Conservation (phyloP, 2,329 filamentous ascomycete genomes). For the Dactylonectria macrodidyma region DNA sequence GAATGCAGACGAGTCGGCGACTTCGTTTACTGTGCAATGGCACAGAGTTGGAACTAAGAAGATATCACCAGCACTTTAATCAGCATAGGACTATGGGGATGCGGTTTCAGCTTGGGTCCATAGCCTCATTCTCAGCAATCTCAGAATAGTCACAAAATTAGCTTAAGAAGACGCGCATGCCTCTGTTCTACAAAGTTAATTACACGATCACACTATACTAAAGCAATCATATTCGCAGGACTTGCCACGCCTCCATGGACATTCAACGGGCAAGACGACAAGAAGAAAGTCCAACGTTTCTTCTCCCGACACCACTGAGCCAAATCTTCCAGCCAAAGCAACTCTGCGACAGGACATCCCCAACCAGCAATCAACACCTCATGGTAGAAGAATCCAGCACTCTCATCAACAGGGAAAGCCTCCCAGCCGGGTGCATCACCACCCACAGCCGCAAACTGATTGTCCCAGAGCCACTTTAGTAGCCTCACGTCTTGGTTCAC, state of each 20-base stretch:
- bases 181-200: too few species aligned
- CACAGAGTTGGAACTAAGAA: conserved; percentile 5
- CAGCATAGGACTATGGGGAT: background rate
- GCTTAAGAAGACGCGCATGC: background rate
- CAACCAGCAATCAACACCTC: conserved; percentile 28
- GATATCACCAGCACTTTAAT: conserved; percentile 3
- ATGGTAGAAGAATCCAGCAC: conserved; percentile 21
- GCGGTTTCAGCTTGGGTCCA: background rate
- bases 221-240: conserved; percentile 29
- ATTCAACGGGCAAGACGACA: conserved; percentile 26
- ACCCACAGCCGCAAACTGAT: conserved; percentile 23
- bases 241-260: conserved; percentile 24
- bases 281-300: conserved; percentile 26
- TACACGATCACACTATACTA: conserved; percentile 1
- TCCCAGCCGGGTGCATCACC: conserved; percentile 25
- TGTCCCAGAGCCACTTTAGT: conserved; percentile 27
- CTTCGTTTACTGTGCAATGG: background rate
- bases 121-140: background rate
- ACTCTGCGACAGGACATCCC: conserved; percentile 23
- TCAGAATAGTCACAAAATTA: background rate
- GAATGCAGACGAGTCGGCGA: background rate
- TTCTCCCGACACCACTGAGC: conserved; percentile 4
- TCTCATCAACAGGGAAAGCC: conserved; percentile 14
- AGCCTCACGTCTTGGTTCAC: conserved; percentile 20
- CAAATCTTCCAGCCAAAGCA: conserved; percentile 25